phyloP scores from a whole-genome alignment of 2,329 filamentous ascomycete species.

The Fonsecaea pedrosoi region DNA sequence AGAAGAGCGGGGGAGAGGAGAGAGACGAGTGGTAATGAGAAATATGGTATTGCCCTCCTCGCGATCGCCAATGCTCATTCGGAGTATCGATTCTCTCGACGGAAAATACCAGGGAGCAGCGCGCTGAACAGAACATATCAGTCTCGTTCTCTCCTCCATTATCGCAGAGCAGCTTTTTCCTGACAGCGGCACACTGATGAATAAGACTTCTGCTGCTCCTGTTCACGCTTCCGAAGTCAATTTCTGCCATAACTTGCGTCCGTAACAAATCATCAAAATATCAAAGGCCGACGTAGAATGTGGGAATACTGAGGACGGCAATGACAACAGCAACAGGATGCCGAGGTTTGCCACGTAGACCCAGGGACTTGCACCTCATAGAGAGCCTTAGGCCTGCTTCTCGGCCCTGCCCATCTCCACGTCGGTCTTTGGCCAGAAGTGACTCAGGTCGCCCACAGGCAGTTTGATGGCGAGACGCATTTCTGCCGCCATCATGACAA shows the following conservation, averaged over 20 bases:
- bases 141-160: not conserved
- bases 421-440: conserved; percentile 38
- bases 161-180: not conserved
- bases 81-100: too few species aligned
- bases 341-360: not conserved
- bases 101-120: not conserved
- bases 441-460: conserved; percentile 38
- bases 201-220: not conserved
- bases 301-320: not conserved
- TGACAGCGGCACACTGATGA: not conserved
- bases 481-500: conserved; percentile 40
- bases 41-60: too few species aligned
- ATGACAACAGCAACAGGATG: not conserved
- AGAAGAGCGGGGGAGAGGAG: too few species aligned
- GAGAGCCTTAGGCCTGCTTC: conserved; percentile 25
- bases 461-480: conserved; percentile 37
- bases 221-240: not conserved
- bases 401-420: conserved; percentile 35
- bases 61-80: too few species aligned
- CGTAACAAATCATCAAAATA: not conserved
- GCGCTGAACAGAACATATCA: not conserved
- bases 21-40: too few species aligned
- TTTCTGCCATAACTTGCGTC: not conserved
- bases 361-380: not conserved
- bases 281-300: not conserved